Conservation (phyloP, 2,329 filamentous ascomycete genomes). For the Colletotrichum camelliae region DNA sequence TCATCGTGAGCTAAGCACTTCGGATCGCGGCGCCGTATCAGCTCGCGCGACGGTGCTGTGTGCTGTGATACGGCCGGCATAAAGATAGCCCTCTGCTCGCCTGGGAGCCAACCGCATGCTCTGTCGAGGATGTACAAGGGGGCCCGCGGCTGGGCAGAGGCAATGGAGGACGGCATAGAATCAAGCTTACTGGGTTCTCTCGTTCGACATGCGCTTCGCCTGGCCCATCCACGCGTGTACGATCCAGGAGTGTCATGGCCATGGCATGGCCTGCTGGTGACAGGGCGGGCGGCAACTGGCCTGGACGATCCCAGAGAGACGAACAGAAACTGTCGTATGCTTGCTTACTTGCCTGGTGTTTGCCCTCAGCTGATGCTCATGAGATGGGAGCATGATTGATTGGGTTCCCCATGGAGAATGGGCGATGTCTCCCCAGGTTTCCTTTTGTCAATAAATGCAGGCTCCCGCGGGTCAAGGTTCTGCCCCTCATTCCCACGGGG, state of each 20-base stretch:
- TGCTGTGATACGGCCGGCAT: slow-evolving; percentile 8
- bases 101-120: slow-evolving; percentile 6
- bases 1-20: slow-evolving; percentile 11
- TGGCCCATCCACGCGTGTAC: background rate
- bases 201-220: slow-evolving; percentile 10
- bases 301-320: slow-evolving; percentile 3
- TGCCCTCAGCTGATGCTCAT: slow-evolving; percentile 17
- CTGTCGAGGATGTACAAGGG: background rate
- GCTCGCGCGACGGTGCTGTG: background rate
- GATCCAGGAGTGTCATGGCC: background rate
- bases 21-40: slow-evolving; percentile 11
- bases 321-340: background rate
- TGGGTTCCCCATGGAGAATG: slow-evolving; percentile 4
- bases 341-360: background rate
- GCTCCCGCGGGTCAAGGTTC: slow-evolving; percentile 16
- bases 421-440: slow-evolving; percentile 12
- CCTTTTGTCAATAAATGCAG: slow-evolving; percentile 20
- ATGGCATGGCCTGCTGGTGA: background rate
- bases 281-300: background rate
- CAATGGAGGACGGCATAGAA: background rate
- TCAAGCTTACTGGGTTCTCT: slow-evolving; percentile 2
- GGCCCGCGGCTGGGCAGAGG: background rate
- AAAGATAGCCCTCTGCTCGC: background rate
- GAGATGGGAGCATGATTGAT: slow-evolving; percentile 10
- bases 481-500: slow-evolving; percentile 7